phyloP scores from a whole-genome alignment of 75 land plant genomes.

The Ceratopteris richardii region DNA sequence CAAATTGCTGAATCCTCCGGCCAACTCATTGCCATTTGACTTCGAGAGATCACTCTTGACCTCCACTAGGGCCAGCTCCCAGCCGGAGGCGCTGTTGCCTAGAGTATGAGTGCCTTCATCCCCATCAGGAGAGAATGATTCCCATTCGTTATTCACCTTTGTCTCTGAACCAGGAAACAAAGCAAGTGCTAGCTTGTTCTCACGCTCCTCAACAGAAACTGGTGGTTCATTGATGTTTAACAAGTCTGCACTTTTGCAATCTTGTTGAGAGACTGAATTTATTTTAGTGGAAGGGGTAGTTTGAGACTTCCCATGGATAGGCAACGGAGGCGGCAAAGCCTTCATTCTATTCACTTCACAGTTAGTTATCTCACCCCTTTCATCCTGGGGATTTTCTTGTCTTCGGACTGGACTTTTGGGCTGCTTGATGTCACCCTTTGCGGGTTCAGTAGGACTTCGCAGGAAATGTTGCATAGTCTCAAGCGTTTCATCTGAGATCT shows the following conservation, averaged over 20 bases:
- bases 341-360: not conserved
- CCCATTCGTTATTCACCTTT: not conserved
- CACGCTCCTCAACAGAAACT: constrained; percentile 19
- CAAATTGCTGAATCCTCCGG: constrained; percentile 68
- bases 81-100: constrained; percentile 42
- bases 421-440: no score
- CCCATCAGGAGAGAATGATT: no score
- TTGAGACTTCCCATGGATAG: constrained; percentile 8
- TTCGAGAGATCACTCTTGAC: constrained; percentile 61
- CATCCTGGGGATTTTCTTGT: no score
- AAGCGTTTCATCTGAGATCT: constrained; percentile 30
- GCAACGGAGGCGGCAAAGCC: constrained; percentile 1
- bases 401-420: no score
- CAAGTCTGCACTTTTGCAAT: constrained; percentile 1
- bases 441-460: constrained; percentile 1
- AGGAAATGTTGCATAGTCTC: constrained; percentile 57
- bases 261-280: not conserved
- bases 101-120: not conserved
- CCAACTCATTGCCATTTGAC: constrained; percentile 36
- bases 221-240: constrained; percentile 26
- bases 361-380: not conserved
- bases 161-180: constrained; percentile 32
- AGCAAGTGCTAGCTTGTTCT: constrained; percentile 68
- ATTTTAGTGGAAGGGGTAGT: not conserved
- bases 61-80: constrained; percentile 89